Conservation (phyloP, 306 rosid genomes). For the Citrullus amarus region DNA sequence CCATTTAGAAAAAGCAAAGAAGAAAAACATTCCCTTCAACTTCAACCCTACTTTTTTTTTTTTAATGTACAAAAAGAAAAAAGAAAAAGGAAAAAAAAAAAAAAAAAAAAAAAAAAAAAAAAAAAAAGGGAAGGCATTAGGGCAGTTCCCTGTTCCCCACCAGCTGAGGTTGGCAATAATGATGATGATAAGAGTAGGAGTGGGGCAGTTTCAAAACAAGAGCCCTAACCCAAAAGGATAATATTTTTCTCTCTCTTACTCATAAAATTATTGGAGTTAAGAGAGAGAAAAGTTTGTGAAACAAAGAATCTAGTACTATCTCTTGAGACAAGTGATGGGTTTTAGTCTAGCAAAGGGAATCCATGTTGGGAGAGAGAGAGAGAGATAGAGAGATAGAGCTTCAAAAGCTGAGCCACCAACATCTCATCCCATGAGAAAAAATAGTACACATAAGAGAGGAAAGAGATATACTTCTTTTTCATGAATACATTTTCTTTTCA, state of each 20-base stretch:
- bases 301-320: constrained; percentile 62
- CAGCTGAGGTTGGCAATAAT: constrained; percentile 33
- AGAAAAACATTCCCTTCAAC: constrained; percentile 25
- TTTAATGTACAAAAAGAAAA: too few species aligned
- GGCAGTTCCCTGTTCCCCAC: constrained; percentile 25
- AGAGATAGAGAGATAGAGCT: constrained; percentile 23
- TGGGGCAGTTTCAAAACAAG: constrained; percentile 24
- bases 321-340: constrained; percentile 72
- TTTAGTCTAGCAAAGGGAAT: constrained; percentile 57
- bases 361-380: constrained; percentile 29
- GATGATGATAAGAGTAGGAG: constrained; percentile 48
- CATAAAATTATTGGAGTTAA: neutral
- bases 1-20: constrained; percentile 31
- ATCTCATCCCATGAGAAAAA: constrained; percentile 1
- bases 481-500: neutral
- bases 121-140: constrained; percentile 16
- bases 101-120: neutral
- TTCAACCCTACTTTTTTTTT: constrained; percentile 13
- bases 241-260: neutral
- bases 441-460: neutral
- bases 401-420: constrained; percentile 59
- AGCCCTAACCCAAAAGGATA: constrained; percentile 5
- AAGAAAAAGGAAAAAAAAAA: too few species aligned
- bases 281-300: constrained; percentile 39
- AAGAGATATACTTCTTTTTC: neutral